Conservation (phyloP, 345 rosid species). For the Kandelia obovata region DNA sequence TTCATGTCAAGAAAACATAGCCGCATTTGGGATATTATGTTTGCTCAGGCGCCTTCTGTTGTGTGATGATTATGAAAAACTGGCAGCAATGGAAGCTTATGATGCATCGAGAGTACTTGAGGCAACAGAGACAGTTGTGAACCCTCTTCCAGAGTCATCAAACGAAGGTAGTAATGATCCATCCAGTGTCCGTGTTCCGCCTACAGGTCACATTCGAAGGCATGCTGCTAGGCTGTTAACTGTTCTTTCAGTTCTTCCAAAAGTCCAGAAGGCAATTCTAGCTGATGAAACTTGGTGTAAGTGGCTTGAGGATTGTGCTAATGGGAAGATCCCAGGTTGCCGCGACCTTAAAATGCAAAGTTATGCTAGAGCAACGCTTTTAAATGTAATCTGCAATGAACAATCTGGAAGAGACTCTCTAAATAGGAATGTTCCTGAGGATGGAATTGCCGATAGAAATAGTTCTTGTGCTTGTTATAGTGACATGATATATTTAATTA, state of each 20-base stretch:
- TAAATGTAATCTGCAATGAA: constrained; percentile 64
- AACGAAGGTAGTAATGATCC: constrained; percentile 38
- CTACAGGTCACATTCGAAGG: constrained; percentile 81
- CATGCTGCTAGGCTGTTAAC: constrained; percentile 90
- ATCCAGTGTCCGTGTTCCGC: constrained; percentile 76
- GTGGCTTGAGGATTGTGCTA: constrained; percentile 97
- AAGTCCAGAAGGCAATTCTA: constrained; percentile 62
- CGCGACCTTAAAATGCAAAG: constrained; percentile 78
- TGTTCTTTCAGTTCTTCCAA: constrained; percentile 75
- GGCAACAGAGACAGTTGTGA: constrained; percentile 47
- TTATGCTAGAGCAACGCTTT: constrained; percentile 82
- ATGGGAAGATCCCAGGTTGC: constrained; percentile 65
- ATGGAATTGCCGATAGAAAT: constrained; percentile 34
- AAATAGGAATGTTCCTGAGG: constrained; percentile 29
- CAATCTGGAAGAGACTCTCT: constrained; percentile 29
- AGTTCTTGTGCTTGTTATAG: constrained; percentile 56
- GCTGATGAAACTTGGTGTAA: constrained; percentile 69
- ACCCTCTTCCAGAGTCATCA: constrained; percentile 42
- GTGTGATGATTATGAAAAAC: constrained; percentile 87
- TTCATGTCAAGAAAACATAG: constrained; percentile 58
- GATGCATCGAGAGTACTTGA: constrained; percentile 77
- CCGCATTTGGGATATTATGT: constrained; percentile 68
- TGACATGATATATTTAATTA: constrained; percentile 74
- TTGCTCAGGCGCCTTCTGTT: constrained; percentile 79
- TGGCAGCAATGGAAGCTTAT: constrained; percentile 86